Evolutionary conservation across 2,329 filamentous ascomycete genomes (phyloP), one percentile per base, ranked within the genome.

Genomic region (Phoma sp.): DNA sequence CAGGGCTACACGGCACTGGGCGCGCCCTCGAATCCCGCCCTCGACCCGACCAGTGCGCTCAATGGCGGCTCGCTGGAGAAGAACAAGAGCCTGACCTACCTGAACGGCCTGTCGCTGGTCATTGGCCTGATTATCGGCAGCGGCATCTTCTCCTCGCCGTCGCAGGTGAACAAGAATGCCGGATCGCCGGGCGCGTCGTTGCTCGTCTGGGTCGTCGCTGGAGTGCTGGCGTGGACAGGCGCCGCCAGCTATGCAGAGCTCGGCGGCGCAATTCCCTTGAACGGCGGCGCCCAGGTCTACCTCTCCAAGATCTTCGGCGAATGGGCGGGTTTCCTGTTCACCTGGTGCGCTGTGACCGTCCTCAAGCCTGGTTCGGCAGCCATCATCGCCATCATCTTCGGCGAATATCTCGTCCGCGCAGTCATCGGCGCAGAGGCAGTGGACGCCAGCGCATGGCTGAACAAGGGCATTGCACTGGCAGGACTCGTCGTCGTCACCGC

Each of bases 351-450:
- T 0, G 92, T 98, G 14, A 84, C 95, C 56, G 95, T 99, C 11
- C 80, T 99, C 57, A 98, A 97, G 77, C 95, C 95, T 0, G 95
- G 95, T 2, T 90, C 91, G 32, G 88, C 92, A 9, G 95, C 95
- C 57, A 99, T 99, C 71, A 92, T 99, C 61, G 85, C 93, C 61
- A 97, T 99, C 64, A 97, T 99, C 68, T 97, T 98, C 81, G 95
- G 95, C 36, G 95, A 99, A 77, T 99, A 99, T 71, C 80, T 96
- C n/a, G 91, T 97, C 47, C 84, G 92, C 39, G 93, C 92, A 12
- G 83, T 90, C 36, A 88, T 96, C 53, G 93, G 93, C 7, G 87
- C 92, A n/a, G 91, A 96, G 53, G 90, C 90, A 2, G 87, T 90
- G 67, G 86, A 87, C 20, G 84, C 92, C 49, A 95, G 86, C 69